A percentile compares a stretch with the other conserved stretches of the same genome.
These are phyloP conservation scores for Bruguiera sexangula DNA, from an alignment of 345 rosid species.

Conservation along the genomic window DNA sequence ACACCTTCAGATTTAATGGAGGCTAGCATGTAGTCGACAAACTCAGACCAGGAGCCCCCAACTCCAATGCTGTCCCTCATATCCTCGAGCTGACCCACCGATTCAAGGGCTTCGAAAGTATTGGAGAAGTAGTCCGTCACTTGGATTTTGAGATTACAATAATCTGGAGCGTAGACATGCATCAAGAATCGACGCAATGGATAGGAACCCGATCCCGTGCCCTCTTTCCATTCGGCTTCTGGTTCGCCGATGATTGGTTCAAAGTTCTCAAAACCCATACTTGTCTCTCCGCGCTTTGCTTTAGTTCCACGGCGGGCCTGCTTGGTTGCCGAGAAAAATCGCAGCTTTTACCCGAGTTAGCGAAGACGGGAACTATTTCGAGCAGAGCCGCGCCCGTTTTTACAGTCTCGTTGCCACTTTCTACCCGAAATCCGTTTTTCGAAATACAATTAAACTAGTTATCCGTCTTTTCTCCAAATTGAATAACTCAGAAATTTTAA, in stretches of 20 bases:
- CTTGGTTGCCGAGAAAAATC: no score
- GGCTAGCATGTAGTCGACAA: slow-evolving; percentile 60
- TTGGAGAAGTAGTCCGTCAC: slow-evolving; percentile 60
- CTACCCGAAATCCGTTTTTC: no score
- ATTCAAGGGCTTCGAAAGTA: slow-evolving; percentile 62
- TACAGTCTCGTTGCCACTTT: no score
- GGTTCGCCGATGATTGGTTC: slow-evolving; percentile 68
- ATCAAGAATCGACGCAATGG: slow-evolving; percentile 53
- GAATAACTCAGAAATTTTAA: no score
- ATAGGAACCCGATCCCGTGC: slow-evolving; percentile 21
- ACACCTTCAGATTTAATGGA: slow-evolving; percentile 67
- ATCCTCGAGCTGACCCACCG: slow-evolving; percentile 73
- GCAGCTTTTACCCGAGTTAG: no score
- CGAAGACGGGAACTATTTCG: no score
- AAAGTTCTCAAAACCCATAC: slow-evolving; percentile 45
- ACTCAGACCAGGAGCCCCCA: slow-evolving; percentile 85
- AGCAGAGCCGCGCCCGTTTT: no score
- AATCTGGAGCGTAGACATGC: slow-evolving; percentile 65
- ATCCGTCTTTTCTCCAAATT: no score
- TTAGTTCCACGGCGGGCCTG: no score
- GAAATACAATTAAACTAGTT: no score
- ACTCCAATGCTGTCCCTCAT: slow-evolving; percentile 79
- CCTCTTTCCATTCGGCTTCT: slow-evolving; percentile 43
- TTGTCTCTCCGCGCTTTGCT: no score
- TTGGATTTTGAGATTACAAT: slow-evolving; percentile 46